Evolutionary conservation across 2,329 filamentous ascomycete genomes (phyloP).

Genomic region (Exophiala spinifera): DNA sequence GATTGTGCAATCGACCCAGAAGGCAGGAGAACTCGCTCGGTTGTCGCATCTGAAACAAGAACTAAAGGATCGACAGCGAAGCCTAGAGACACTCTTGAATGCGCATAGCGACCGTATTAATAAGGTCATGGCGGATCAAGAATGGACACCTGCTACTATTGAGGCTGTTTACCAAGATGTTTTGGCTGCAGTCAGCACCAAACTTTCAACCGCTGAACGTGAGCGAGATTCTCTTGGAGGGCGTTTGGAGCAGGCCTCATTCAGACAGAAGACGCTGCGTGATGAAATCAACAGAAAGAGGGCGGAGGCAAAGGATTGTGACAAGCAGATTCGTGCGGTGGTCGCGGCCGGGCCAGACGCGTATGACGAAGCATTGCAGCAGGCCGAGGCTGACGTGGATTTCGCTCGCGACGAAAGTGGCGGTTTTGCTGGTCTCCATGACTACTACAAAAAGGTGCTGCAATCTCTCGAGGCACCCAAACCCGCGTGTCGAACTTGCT

Average conservation of each 20-base stretch:
- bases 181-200: conserved; percentile 48
- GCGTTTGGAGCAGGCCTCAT: conserved; percentile 74
- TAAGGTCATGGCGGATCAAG: conserved; percentile 56
- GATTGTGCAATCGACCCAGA: conserved; percentile 74
- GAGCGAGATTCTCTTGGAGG: conserved; percentile 67
- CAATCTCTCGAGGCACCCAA: conserved; percentile 52
- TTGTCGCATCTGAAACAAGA: conserved; percentile 82
- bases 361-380: conserved; percentile 52
- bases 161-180: conserved; percentile 67
- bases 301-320: conserved; percentile 60
- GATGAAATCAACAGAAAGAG: conserved; percentile 64
- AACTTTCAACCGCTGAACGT: conserved; percentile 59
- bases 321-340: conserved; percentile 60
- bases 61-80: conserved; percentile 67
- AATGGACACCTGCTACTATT: conserved; percentile 68
- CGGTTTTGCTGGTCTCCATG: conserved; percentile 63
- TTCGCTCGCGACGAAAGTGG: conserved; percentile 61
- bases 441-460: conserved; percentile 69
- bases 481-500: conserved; percentile 74
- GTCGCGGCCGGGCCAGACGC: conserved; percentile 51
- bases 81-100: conserved; percentile 71
- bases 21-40: conserved; percentile 77
- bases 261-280: conserved; percentile 63
- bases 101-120: conserved; percentile 72
- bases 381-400: conserved; percentile 52